A percentile compares a stretch with the other conserved stretches of the same genome.
phyloP scores from a whole-genome alignment of 129 eudicot species.

The Heracleum sosnowskyi region DNA sequence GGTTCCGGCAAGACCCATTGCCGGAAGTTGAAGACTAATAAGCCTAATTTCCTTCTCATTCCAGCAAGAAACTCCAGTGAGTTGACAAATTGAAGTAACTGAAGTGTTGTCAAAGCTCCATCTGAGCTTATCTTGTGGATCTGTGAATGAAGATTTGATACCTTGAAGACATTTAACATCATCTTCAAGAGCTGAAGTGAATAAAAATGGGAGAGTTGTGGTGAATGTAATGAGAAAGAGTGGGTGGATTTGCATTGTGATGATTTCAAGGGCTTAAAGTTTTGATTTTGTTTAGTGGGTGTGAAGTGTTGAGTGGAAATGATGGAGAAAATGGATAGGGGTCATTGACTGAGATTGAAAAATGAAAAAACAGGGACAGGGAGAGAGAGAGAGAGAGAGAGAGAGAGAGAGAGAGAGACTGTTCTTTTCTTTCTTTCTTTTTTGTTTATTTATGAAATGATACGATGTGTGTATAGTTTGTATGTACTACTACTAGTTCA shows the following conservation, averaged over 20 bases:
- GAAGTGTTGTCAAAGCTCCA: conserved; percentile 55
- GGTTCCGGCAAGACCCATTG: conserved; percentile 40
- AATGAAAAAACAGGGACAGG: too few relatives aligned
- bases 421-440: not conserved
- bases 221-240: not conserved
- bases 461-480: too few relatives aligned
- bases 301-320: not conserved
- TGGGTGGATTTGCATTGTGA: conserved; percentile 16
- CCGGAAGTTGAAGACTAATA: conserved; percentile 43
- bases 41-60: conserved; percentile 66
- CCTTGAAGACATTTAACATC: conserved; percentile 59
- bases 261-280: conserved; percentile 7
- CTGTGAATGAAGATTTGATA: conserved; percentile 39
- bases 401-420: not conserved
- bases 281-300: conserved; percentile 2
- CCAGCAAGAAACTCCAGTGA: conserved; percentile 67
- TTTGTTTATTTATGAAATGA: too few relatives aligned
- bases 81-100: conserved; percentile 43
- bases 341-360: not conserved
- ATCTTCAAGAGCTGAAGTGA: conserved; percentile 45
- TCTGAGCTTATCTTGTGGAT: conserved; percentile 32
- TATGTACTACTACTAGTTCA: too few relatives aligned
- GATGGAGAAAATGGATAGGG: not conserved
- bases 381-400: not conserved
- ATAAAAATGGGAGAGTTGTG: not conserved